These are phyloP conservation scores for Termitomyces sp. DNA, from an alignment of 768 basidiomycete genomes.

Conservation along the genomic window DNA sequence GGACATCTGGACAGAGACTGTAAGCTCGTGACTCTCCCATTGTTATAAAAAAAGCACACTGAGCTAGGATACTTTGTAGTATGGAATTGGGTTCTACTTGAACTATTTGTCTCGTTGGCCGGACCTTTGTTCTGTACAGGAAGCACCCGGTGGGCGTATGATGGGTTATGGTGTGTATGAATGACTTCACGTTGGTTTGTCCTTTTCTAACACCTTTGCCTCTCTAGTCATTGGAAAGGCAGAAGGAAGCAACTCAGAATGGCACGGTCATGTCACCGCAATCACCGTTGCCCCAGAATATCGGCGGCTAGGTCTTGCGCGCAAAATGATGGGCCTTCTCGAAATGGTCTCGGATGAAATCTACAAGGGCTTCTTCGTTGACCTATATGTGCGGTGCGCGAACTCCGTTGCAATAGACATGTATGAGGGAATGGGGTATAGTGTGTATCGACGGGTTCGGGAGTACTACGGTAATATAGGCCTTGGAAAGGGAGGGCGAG, in stretches of 20 bases:
- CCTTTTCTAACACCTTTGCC: neutral
- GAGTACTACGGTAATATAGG: conserved; percentile 88
- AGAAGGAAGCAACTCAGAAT: conserved; percentile 70
- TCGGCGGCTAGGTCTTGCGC: conserved; percentile 82
- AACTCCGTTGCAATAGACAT: conserved; percentile 82
- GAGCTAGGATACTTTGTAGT: conserved; percentile 40
- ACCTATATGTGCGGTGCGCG: conserved; percentile 91
- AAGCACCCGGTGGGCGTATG: conserved; percentile 75
- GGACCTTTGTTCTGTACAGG: conserved; percentile 81
- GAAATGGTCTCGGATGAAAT: conserved; percentile 80
- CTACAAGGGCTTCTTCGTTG: conserved; percentile 88
- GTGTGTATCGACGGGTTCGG: conserved; percentile 84
- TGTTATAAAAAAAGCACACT: neutral
- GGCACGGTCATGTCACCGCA: conserved; percentile 95
- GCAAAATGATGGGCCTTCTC: conserved; percentile 81
- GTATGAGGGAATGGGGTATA: conserved; percentile 93
- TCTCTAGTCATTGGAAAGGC: conserved; percentile 82
- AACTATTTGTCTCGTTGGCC: conserved; percentile 90
- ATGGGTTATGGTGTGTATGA: conserved; percentile 85
- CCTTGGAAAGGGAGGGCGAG: conserved; percentile 68
- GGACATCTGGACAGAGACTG: conserved; percentile 97
- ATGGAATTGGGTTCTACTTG: conserved; percentile 85
- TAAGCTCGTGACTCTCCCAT: conserved; percentile 32
- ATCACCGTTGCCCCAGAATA: conserved; percentile 93
- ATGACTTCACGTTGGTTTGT: conserved; percentile 1